Base-by-base conservation (phyloP, 306 rosid species). In the Trifolium dubium region DNA sequence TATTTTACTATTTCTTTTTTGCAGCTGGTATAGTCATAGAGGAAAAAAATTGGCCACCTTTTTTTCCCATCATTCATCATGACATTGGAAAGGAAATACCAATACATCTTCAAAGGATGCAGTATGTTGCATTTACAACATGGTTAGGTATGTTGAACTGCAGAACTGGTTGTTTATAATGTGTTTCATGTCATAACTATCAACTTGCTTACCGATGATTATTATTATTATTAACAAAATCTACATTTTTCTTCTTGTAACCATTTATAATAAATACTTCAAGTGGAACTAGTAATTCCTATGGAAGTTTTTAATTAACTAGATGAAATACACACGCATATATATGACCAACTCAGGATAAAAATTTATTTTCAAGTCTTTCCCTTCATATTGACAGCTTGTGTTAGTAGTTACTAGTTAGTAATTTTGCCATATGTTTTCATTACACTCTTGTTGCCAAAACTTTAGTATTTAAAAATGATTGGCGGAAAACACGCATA, bases 21-120 rank as follows among this genome's bases (percentile, higher is more conserved):
- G 80, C 96, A 95, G 98, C 93, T 81, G 98, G 98, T 67, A 74
- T 89, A 79, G 85, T 85, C 18, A 75, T 87, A 71, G 95, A 88
- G 86, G 97, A 92, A 62, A 95, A 95, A 83, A 95, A 88, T 59
- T 95, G 96, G 96, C 98, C 99, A 41, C 96, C 98, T 31, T 92
- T 89, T 86, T 86, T 79, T 2, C 99, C 98, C 64, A n/a, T 95
- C 74, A 92, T 95, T 80, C 99, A 95, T 80, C 93, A 95, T 76
- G 89, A 95, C 85, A 90, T 94, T 88, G 83, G 82, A 35, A 90
- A 83, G 31, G 99, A 95, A 79, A 92, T 92, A 82, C 99, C 99
- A 18, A 76, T 95, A 69, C 99, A 95, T 83, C 92, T 92, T 37
- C 99, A 92, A 74, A 90, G 79, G 83, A 72, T 83, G 78, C 96